These are phyloP conservation scores for Eucalyptus sp. DNA, from an alignment of 345 rosid genomes.

Conservation along the genomic window DNA sequence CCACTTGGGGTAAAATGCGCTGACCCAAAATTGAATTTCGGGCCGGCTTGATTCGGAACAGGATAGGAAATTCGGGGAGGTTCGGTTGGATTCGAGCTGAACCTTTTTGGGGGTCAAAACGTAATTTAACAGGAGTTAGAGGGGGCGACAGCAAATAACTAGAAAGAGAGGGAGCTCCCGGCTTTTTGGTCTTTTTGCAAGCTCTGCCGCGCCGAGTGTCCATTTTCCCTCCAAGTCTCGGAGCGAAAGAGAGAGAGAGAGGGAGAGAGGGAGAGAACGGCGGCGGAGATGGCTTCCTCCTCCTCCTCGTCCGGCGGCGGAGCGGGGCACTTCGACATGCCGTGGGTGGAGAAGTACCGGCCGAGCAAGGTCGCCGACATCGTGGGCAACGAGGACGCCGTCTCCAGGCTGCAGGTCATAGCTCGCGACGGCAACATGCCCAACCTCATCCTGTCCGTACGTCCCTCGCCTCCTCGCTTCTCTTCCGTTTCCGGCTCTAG, in stretches of 20 bases:
- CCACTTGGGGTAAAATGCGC: no score
- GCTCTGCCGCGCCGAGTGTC: not conserved
- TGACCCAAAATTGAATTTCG: not conserved
- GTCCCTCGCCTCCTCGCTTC: not conserved
- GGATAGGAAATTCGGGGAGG: not conserved
- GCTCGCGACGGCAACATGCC: constrained; percentile 99
- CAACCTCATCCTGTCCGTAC: constrained; percentile 72
- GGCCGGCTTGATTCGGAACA: not conserved
- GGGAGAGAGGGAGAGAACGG: not conserved
- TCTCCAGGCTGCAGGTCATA: constrained; percentile 85
- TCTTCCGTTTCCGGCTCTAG: not conserved
- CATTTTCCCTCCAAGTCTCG: not conserved
- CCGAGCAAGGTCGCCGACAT: constrained; percentile 70
- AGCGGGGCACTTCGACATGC: constrained; percentile 48
- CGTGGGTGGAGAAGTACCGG: constrained; percentile 97
- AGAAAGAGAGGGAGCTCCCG: not conserved
- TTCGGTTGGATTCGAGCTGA: not conserved
- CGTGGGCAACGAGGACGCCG: constrained; percentile 88
- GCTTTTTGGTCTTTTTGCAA: not conserved
- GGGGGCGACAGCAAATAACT: not conserved
- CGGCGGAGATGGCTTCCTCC: constrained; percentile 34
- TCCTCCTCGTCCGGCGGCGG: constrained; percentile 30
- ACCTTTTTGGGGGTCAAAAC: not conserved
- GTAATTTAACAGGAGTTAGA: not conserved
- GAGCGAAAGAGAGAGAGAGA: not conserved